Percentiles rank a stretch among this genome's conserved stretches.
Evolutionary conservation across 2,329 filamentous ascomycete species (phyloP).

Genomic region (Neofusicoccum umdonicola): DNA sequence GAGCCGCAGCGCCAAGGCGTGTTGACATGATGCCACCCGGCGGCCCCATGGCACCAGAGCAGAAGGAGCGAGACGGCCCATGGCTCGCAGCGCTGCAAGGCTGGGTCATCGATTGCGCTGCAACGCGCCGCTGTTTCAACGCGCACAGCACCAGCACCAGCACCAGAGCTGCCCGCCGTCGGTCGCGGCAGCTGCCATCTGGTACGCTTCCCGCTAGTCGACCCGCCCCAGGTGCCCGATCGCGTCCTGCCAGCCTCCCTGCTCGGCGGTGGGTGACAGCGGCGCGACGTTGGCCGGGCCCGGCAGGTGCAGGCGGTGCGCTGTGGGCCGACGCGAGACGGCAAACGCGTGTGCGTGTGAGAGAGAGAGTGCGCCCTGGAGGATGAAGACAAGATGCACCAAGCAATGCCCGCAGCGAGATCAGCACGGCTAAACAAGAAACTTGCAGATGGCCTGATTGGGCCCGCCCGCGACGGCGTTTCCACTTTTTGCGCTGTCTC

Average conservation of each 20-base stretch:
- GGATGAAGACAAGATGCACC: neutral
- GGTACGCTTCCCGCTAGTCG: neutral
- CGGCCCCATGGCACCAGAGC: neutral
- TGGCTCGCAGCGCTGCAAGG: neutral
- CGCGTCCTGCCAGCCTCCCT: too few species aligned
- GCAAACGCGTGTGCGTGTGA: neutral
- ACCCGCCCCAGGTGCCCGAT: neutral
- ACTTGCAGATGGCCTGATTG: constrained; percentile 4
- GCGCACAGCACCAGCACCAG: too few species aligned
- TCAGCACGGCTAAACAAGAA: neutral
- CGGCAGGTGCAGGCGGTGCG: neutral
- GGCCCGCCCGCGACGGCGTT: neutral
- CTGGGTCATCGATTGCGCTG: neutral
- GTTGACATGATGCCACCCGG: neutral
- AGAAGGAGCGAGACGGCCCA: neutral
- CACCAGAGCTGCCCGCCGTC: neutral
- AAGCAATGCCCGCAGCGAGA: neutral
- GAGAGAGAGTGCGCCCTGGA: neutral
- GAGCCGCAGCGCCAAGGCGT: neutral
- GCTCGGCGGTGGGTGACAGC: too few species aligned
- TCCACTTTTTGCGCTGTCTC: neutral
- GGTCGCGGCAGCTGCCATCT: neutral
- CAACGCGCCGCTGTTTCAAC: neutral
- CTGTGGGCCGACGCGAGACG: neutral
- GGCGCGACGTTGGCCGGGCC: too few species aligned